Conservation (phyloP, 176 grass and related monocot species). For the Carex myosuroides region DNA sequence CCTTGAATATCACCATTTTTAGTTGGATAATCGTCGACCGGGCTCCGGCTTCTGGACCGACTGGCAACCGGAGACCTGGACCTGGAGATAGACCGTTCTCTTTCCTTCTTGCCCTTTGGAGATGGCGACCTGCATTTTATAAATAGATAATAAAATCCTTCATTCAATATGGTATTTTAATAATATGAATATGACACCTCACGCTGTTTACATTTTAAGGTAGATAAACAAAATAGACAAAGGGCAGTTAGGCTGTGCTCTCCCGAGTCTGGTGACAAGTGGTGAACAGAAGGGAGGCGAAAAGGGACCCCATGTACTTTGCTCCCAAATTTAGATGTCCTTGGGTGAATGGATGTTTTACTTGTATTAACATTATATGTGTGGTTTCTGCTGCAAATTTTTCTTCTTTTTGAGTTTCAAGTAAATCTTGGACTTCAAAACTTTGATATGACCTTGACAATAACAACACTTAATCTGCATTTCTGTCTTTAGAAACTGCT, state of each 20-base stretch:
- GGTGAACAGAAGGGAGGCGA: not conserved
- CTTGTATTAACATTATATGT: not conserved
- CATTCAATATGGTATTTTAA: too few species aligned
- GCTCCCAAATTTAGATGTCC: not conserved
- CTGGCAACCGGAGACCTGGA: slow-evolving; percentile 25
- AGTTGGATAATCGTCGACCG: not conserved
- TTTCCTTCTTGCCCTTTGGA: slow-evolving; percentile 19
- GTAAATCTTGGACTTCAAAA: not conserved
- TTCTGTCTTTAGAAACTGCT: not conserved
- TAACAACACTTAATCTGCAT: not conserved
- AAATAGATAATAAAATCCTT: not conserved
- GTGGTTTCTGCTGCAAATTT: not conserved
- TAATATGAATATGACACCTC: not conserved
- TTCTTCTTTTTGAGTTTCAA: not conserved
- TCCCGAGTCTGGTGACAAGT: not conserved
- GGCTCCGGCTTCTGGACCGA: slow-evolving; percentile 39
- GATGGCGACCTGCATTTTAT: slow-evolving; percentile 31
- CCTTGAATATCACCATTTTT: slow-evolving; percentile 3
- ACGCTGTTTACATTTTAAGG: not conserved
- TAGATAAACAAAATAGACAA: not conserved
- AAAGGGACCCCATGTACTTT: not conserved
- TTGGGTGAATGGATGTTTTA: not conserved
- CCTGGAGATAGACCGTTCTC: slow-evolving; percentile 32
- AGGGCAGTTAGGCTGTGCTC: not conserved
- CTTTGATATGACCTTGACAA: not conserved